Conservation (phyloP, 1,284 basidiomycete species). For the Puccinia horiana region DNA sequence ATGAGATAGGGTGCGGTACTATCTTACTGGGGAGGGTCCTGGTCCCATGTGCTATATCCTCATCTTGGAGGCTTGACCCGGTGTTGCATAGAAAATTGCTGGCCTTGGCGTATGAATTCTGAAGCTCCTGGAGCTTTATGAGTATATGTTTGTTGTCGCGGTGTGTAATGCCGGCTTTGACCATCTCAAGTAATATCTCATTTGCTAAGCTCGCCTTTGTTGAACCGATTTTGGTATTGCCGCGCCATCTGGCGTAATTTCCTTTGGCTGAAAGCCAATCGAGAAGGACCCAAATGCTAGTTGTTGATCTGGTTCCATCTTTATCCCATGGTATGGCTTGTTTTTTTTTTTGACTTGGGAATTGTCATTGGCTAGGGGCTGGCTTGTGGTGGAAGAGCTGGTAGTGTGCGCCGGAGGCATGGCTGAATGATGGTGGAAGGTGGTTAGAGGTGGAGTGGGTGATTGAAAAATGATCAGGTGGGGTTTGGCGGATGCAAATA, state of each 20-base stretch:
- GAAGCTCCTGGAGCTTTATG: constrained; percentile 5
- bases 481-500: no score
- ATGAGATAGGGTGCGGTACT: no score
- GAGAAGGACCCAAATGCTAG: background rate
- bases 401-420: no score
- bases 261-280: background rate
- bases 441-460: no score
- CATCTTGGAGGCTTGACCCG: background rate
- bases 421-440: no score
- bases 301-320: background rate
- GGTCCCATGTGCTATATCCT: background rate
- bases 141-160: background rate
- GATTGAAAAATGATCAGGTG: no score
- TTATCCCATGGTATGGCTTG: background rate
- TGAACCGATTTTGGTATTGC: background rate
- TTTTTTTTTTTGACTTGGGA: no score
- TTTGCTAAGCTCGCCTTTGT: background rate
- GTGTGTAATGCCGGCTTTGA: background rate
- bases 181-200: background rate
- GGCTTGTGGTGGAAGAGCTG: no score
- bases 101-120: background rate
- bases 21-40: background rate
- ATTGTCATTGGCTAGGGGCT: no score
- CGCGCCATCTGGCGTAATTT: background rate
- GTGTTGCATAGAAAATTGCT: background rate